Evolutionary conservation across 1,139 yeast genomes (phyloP).

Genomic region (Lodderomyces pseudojiufengensis): DNA sequence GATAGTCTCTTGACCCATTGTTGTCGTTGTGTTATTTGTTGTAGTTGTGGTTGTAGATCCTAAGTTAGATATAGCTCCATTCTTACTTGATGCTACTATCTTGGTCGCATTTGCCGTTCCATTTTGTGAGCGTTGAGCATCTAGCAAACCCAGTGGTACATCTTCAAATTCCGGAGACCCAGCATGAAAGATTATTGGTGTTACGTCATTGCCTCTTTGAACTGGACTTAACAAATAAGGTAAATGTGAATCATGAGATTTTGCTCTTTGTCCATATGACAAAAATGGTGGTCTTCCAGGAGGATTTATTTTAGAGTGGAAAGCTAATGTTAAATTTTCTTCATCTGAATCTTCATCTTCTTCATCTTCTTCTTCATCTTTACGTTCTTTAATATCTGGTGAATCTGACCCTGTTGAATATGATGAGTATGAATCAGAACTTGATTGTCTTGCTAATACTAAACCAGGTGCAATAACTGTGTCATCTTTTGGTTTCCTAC

Average conservation of each 20-base stretch:
- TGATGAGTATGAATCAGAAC: conserved; percentile 8
- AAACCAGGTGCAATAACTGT: conserved; percentile 21
- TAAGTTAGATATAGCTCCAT: too few relatives aligned
- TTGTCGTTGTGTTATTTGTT: neutral
- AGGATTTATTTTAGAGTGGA: conserved; percentile 41
- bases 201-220: conserved; percentile 17
- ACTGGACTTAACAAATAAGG: conserved; percentile 21
- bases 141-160: conserved; percentile 38
- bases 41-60: neutral
- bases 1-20: neutral
- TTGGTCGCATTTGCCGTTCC: conserved; percentile 4
- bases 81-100: too few relatives aligned
- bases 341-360: conserved; percentile 33
- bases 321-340: conserved; percentile 51
- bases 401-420: conserved; percentile 12
- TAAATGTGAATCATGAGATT: conserved; percentile 44
- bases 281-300: conserved; percentile 37
- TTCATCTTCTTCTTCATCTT: conserved; percentile 18
- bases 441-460: conserved; percentile 1
- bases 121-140: conserved; percentile 10
- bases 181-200: conserved; percentile 26
- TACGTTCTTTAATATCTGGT: conserved; percentile 9
- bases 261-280: conserved; percentile 33
- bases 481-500: conserved; percentile 12
- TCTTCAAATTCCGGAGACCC: conserved; percentile 40